Base-by-base conservation (phyloP, 352 stramenopile species). In the Phytopythium sindhum region DNA sequence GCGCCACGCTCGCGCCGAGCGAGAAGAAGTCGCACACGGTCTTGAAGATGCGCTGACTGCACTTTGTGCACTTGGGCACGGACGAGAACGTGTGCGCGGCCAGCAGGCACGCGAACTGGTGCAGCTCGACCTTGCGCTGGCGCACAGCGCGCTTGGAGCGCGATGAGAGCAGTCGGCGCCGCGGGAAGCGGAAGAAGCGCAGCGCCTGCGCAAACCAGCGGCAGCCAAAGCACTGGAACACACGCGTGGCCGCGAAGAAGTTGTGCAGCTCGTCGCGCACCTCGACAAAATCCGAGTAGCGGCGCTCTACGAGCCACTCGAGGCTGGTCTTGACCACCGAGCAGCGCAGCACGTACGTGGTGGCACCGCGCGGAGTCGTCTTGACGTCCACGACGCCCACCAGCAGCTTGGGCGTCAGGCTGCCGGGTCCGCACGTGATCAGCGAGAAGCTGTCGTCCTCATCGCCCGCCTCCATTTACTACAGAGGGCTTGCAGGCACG, bases 181-280 rank as follows among this genome's bases (percentile, higher is more conserved):
- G 75, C 5, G 84, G 84, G 52, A 92, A 91, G 31, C 71, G 72
- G 57, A 85, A 92, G 10, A 69, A 69, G 17, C 71, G 67, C 28
- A 93, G 64, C 29, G 84, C 86, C 41, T 91, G 78, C 31, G 65
- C 60, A 57, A 91, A 95, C 79, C 84, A 90, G 14, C 73, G 73
- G 57, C 86, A 92, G 23, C 84, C 84, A 59, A 92, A 92, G 72
- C 84, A 92, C 60, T 90, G 78, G 48, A 72, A 73, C 28, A 79
- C 68, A 26, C 67, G 61, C 61, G 61, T 66, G 31, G 66, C 64
- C 23, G 67, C 64, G 44, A 90, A 90, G 60, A 84, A 85, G n/a
- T 61, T 45, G n/a, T 78, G 57, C 28, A 95, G 66, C 23, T 75
- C 69, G 39, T 86, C 70, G 23, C 75, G 68, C 21, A 95, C 53